Percentiles rank a stretch among this genome's conserved stretches.
These are phyloP conservation scores for Gloeophyllum trabeum DNA, from an alignment of 768 basidiomycete genomes.

Conservation along the genomic window DNA sequence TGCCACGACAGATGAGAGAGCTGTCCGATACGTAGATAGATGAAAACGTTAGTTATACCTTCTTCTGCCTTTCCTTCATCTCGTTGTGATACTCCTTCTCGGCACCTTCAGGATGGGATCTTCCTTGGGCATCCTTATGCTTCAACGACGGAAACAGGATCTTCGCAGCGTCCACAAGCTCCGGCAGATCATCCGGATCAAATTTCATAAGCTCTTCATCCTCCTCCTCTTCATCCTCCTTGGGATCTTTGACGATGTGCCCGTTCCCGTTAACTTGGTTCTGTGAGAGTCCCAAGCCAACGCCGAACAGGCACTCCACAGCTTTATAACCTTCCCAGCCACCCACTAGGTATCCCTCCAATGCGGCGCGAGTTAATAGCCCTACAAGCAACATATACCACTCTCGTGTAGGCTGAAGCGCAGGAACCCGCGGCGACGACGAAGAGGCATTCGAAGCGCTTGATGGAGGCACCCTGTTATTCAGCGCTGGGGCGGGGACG, in stretches of 20 bases:
- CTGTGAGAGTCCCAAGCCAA: conserved; percentile 41
- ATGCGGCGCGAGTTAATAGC: conserved; percentile 68
- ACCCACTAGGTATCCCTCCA: conserved; percentile 77
- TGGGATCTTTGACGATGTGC: too few relatives aligned
- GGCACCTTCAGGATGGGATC: conserved; percentile 15
- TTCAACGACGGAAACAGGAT: conserved; percentile 50
- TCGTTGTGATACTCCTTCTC: conserved; percentile 13
- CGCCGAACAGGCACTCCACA: conserved; percentile 58
- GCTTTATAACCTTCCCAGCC: conserved; percentile 70
- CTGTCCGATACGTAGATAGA: too few relatives aligned
- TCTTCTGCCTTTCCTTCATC: conserved; percentile 64
- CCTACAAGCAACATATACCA: conserved; percentile 79
- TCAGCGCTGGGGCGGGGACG: conserved; percentile 2
- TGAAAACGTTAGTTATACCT: conserved; percentile 3
- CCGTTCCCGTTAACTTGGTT: conserved; percentile 3
- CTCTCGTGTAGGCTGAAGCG: conserved; percentile 55
- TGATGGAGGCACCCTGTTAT: conserved; percentile 4
- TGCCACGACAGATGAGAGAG: conserved; percentile 16
- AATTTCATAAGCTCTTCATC: conserved; percentile 39
- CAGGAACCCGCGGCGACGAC: conserved; percentile 11
- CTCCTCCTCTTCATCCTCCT: conserved; percentile 4
- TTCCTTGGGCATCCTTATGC: conserved; percentile 20
- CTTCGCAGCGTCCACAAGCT: conserved; percentile 48
- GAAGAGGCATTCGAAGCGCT: conserved; percentile 5
- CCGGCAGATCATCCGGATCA: conserved; percentile 71